Conservation (phyloP, 176 grass and related monocot genomes). For the Phragmites australis region DNA sequence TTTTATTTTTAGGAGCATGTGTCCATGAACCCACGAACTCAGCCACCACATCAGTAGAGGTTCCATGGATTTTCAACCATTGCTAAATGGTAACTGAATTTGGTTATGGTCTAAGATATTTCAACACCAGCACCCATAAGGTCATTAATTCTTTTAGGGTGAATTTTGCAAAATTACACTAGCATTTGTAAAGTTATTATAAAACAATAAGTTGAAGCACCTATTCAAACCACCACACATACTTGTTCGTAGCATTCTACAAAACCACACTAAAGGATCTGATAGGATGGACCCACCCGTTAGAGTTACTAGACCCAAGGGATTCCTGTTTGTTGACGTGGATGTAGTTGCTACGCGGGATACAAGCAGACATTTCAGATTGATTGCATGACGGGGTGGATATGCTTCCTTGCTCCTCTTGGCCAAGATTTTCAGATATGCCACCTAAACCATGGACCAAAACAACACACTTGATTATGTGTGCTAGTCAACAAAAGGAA, state of each 20-base stretch:
- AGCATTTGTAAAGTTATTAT: neutral
- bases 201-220: neutral
- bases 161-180: neutral
- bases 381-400: neutral
- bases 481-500: no score
- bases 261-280: neutral
- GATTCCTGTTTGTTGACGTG: neutral
- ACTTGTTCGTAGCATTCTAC: neutral
- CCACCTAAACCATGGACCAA: neutral
- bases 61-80: neutral
- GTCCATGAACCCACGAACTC: neutral
- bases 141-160: neutral
- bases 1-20: neutral
- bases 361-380: neutral
- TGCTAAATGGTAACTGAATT: conserved; percentile 2
- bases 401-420: neutral
- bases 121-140: conserved; percentile 10
- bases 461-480: neutral
- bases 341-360: neutral
- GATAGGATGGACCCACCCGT: neutral
- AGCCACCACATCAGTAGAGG: neutral
- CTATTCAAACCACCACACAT: neutral
- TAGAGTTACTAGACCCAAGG: neutral
- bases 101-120: conserved; percentile 4
- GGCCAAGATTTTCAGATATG: neutral